Percentiles rank a stretch among this genome's conserved stretches.
Evolutionary conservation across 2,329 filamentous ascomycete genomes (phyloP).

Genomic region (Neonectria coccinea): DNA sequence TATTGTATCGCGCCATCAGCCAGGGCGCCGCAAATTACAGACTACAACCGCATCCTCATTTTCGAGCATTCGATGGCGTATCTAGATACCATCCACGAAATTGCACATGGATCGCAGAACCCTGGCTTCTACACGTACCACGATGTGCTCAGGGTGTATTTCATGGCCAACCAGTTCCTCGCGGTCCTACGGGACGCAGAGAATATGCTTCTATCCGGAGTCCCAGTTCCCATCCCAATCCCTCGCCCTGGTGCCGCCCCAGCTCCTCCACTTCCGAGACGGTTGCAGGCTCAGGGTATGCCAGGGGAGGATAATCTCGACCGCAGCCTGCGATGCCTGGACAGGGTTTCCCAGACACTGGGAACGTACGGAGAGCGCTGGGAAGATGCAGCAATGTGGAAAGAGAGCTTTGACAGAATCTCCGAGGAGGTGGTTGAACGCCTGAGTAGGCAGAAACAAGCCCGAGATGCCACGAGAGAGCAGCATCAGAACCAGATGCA

Average conservation of each 20-base stretch:
- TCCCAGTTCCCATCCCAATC: constrained; percentile 59
- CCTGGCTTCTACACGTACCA: constrained; percentile 84
- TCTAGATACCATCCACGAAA: constrained; percentile 77
- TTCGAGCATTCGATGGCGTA: constrained; percentile 91
- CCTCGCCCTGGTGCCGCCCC: constrained; percentile 60
- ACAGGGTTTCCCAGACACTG: constrained; percentile 65
- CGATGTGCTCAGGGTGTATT: constrained; percentile 87
- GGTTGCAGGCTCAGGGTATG: constrained; percentile 51
- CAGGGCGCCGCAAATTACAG: constrained; percentile 76
- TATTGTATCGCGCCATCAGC: constrained; percentile 88
- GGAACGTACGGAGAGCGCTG: constrained; percentile 69
- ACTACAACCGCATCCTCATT: constrained; percentile 82
- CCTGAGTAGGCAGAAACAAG: constrained; percentile 54
- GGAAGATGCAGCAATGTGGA: constrained; percentile 67
- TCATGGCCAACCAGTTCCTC: constrained; percentile 73
- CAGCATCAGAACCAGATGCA: constrained; percentile 54
- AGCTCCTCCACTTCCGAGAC: constrained; percentile 65
- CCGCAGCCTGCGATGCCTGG: constrained; percentile 67
- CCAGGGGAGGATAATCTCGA: constrained; percentile 63
- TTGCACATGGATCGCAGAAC: constrained; percentile 69
- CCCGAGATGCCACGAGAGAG: constrained; percentile 47
- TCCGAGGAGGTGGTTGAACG: constrained; percentile 59
- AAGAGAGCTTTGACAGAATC: constrained; percentile 63
- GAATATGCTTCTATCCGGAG: constrained; percentile 66
- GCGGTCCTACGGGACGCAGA: constrained; percentile 70